These are phyloP conservation scores for Neurospora sp. DNA, from an alignment of 495 filamentous ascomycete genomes.

Conservation along the genomic window DNA sequence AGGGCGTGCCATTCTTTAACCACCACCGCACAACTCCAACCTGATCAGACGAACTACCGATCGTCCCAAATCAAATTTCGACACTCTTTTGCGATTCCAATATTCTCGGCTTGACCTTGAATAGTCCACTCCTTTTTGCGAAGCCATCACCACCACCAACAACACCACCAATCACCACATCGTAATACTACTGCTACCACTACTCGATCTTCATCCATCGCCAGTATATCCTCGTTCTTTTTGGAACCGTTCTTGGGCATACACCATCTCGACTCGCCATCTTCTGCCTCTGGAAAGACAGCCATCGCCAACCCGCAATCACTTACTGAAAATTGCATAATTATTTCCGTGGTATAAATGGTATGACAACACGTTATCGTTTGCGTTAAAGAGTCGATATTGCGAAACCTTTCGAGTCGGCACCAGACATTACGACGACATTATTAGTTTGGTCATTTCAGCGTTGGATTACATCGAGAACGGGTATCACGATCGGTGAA, in stretches of 20 bases:
- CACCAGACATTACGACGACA: background rate
- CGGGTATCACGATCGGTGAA: conserved; percentile 6
- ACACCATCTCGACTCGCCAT: background rate
- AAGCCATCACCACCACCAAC: background rate
- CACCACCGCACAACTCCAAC: background rate
- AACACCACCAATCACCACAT: background rate
- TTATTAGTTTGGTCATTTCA: background rate
- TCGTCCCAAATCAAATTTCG: conserved; percentile 1
- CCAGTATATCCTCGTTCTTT: background rate
- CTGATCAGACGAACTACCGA: conserved; percentile 10
- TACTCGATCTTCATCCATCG: background rate
- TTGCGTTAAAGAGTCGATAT: conserved; percentile 9
- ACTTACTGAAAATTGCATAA: background rate
- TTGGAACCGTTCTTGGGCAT: background rate
- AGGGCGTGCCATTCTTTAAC: conserved; percentile 39
- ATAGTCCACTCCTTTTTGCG: conserved; percentile 3
- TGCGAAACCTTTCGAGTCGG: background rate
- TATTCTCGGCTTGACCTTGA: conserved; percentile 5
- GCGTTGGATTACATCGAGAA: background rate
- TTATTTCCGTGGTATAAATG: conserved; percentile 13
- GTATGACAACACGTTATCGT: conserved; percentile 20
- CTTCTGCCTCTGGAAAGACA: conserved; percentile 4
- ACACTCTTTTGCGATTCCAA: conserved; percentile 15
- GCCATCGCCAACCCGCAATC: conserved; percentile 7
- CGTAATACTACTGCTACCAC: background rate